Evolutionary conservation across 1,139 yeast species (phyloP).

Genomic region (Saccharomyces hybrid): DNA sequence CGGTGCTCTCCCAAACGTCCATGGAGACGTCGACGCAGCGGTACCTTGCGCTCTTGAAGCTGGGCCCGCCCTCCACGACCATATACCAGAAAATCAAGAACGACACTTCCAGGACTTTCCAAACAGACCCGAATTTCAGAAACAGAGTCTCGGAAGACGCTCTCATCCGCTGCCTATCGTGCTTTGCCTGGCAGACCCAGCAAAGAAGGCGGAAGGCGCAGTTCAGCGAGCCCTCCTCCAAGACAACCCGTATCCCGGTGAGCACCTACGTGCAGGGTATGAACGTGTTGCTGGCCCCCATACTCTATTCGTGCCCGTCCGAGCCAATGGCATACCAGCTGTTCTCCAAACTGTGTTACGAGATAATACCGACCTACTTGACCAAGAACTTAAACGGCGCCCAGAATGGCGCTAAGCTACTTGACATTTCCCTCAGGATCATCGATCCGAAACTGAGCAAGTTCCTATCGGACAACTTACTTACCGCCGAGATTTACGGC

Average conservation of each 20-base stretch:
- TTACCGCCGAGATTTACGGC: conserved; percentile 80
- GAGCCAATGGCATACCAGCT: conserved; percentile 84
- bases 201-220: conserved; percentile 6
- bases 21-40: conserved; percentile 46
- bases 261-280: conserved; percentile 80
- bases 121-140: conserved; percentile 64
- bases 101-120: conserved; percentile 81
- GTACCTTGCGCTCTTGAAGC: conserved; percentile 48
- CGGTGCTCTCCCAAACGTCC: conserved; percentile 60
- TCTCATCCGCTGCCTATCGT: conserved; percentile 60
- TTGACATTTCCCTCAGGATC: conserved; percentile 61
- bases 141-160: conserved; percentile 61
- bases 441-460: conserved; percentile 72
- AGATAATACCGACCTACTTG: conserved; percentile 68
- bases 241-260: conserved; percentile 7
- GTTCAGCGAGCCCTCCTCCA: not conserved
- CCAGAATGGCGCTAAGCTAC: conserved; percentile 62
- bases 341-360: conserved; percentile 35
- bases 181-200: conserved; percentile 53
- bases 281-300: conserved; percentile 83
- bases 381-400: conserved; percentile 77
- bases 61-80: conserved; percentile 52
- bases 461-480: conserved; percentile 37
- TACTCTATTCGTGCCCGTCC: conserved; percentile 65
- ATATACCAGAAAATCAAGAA: conserved; percentile 58